A percentile compares a stretch with the other conserved stretches of the same genome.
These are phyloP conservation scores for Sinapis alba DNA, from an alignment of 441 rosid genomes.

Conservation along the genomic window DNA sequence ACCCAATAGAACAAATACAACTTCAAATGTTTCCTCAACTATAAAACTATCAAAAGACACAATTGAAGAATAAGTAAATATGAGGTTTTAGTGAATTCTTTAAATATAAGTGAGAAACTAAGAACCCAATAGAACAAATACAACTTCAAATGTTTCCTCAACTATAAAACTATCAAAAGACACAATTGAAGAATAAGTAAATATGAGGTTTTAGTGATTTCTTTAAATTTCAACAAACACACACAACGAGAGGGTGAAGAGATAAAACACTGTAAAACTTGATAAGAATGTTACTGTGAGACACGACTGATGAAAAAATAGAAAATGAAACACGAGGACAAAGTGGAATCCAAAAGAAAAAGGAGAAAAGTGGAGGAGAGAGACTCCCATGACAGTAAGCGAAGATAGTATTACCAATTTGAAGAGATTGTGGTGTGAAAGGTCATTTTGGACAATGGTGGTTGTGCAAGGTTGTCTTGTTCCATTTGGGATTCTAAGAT, in stretches of 20 bases:
- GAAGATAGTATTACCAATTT: constrained; percentile 54
- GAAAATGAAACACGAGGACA: constrained; percentile 39
- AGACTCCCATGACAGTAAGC: constrained; percentile 60
- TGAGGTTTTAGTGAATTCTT: neutral
- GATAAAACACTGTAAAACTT: constrained; percentile 41
- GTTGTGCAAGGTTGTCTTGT: too few species aligned
- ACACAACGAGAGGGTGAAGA: neutral
- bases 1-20: constrained; percentile 1
- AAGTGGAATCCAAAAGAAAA: constrained; percentile 45
- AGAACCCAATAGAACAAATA: neutral
- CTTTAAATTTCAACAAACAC: neutral
- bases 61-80: constrained; percentile 11
- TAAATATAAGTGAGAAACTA: neutral
- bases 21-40: neutral
- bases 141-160: neutral
- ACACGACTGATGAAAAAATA: constrained; percentile 29
- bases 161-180: neutral
- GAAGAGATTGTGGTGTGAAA: constrained; percentile 31
- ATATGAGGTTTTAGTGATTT: constrained; percentile 6
- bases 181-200: constrained; percentile 6
- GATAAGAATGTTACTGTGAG: constrained; percentile 43
- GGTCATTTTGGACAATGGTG: too few species aligned
- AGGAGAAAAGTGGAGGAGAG: constrained; percentile 50
- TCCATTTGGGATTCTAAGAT: too few species aligned
- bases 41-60: neutral